Conservation (phyloP, 176 grass and related monocot genomes). For the Zoysia pacifica region DNA sequence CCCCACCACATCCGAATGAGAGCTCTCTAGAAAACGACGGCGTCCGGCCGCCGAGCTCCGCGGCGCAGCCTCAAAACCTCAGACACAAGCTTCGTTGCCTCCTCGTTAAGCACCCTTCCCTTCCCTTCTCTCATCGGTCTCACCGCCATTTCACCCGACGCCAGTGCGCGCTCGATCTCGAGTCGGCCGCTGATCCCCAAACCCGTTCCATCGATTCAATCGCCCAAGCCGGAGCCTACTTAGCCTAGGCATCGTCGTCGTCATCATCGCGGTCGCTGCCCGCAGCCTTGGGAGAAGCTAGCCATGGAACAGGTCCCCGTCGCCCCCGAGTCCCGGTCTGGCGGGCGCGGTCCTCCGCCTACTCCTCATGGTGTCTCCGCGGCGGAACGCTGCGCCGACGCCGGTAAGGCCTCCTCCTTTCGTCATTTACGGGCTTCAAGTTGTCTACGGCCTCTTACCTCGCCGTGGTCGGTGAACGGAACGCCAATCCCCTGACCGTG, state of each 20-base stretch:
- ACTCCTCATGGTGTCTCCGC: neutral
- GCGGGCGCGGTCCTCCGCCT: conserved; percentile 15
- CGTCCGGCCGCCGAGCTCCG: conserved; percentile 39
- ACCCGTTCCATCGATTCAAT: neutral
- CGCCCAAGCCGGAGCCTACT: neutral
- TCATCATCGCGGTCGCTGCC: neutral
- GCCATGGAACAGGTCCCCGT: conserved; percentile 64
- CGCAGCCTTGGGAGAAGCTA: neutral
- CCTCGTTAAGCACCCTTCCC: conserved; percentile 16
- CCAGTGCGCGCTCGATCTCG: neutral
- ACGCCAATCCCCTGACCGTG: neutral
- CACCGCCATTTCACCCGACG: conserved; percentile 35
- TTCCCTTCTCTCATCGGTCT: neutral
- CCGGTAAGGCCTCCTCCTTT: conserved; percentile 40
- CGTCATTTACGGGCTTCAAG: neutral
- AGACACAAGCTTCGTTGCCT: conserved; percentile 28
- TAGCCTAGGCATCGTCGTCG: neutral
- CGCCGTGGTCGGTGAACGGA: neutral
- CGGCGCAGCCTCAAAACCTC: conserved; percentile 52
- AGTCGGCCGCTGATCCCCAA: neutral
- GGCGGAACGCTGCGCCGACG: conserved; percentile 37
- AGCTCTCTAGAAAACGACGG: conserved; percentile 47
- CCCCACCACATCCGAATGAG: neutral
- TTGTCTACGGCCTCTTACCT: neutral
- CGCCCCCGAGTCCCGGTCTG: conserved; percentile 41